Evolutionary conservation across 116 monocot species (phyloP).

Genomic region (Papilionanthe hybrid): DNA sequence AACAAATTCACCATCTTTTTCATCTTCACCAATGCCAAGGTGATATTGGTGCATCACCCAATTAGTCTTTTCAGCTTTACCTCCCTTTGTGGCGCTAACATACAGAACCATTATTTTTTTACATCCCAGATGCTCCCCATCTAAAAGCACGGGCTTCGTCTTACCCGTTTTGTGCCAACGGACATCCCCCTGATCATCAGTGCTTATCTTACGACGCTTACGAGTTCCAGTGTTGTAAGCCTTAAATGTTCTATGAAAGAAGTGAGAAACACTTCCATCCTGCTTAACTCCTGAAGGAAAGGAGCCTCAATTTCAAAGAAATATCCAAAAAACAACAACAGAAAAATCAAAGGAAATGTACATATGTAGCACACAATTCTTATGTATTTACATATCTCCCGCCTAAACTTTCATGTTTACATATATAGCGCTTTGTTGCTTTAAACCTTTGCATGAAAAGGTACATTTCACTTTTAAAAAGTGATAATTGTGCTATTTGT

Average conservation of each 20-base stretch:
- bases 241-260: slow-evolving; percentile 91
- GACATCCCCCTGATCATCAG: slow-evolving; percentile 59
- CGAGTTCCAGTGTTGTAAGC: slow-evolving; percentile 85
- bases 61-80: slow-evolving; percentile 76
- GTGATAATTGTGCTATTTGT: no score
- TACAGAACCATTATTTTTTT: slow-evolving; percentile 99
- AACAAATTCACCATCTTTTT: slow-evolving; percentile 75
- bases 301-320: background rate
- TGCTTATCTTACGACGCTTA: slow-evolving; percentile 80
- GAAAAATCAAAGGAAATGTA: background rate
- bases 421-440: no score
- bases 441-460: no score
- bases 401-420: no score
- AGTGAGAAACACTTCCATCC: slow-evolving; percentile 86
- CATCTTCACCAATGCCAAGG: slow-evolving; percentile 81
- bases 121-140: slow-evolving; percentile 72
- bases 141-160: slow-evolving; percentile 74
- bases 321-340: background rate
- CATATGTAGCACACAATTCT: no score
- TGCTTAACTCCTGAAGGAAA: slow-evolving; percentile 66
- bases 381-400: no score
- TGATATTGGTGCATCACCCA: slow-evolving; percentile 99
- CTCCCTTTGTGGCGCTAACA: slow-evolving; percentile 53
- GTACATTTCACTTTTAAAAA: no score
- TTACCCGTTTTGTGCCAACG: slow-evolving; percentile 99